Evolutionary conservation across 108 stramenopile genomes (phyloP), one percentile per base, ranked within the genome.

Genomic region (Fistulifera pelliculosa): DNA sequence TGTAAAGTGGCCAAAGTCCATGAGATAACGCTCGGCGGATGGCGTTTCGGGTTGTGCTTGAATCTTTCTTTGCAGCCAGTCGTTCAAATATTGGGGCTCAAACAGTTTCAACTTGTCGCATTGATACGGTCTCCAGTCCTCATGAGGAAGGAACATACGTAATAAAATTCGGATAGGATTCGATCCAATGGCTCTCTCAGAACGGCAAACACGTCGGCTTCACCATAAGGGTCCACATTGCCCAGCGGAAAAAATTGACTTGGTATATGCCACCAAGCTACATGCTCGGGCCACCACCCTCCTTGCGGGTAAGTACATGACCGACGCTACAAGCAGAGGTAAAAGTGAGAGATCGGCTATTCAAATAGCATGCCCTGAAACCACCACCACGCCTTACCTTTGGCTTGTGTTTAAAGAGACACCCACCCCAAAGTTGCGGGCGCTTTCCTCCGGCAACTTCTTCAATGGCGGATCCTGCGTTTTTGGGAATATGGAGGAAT

Each of bases 401-500:
- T 11, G 71, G 71, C 8, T 58, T 52, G 52, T 72, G 71, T 10
- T 52, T 54, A 49, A 72, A 72, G 0, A 51, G 41, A 35, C 71
- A 72, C 28, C 47, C 42, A 27, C 71, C 71, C 71, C 71, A 72
- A 1, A 49, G 18, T 14, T 62, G 12, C 1, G 52, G 47, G 7
- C 52, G 49, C 3, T 3, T 35, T 35, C 31, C 31, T 6, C 58
- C 64, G 1, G 60, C 71, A 16, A 62, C 71, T 38, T 72, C 38
- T 54, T 72, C 71, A 23, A 66, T 56, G 56, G 65, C 55, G 2
- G 64, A 47, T 16, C 71, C 71, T 8, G 71, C 71, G 25, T 65
- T 54, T 31, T 72, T 72, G 5, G 71, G 71, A 27, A 72, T 72
- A 35, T 72, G 71, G 17, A 72, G 27, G 53, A 72, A 72, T n/a